A percentile compares a stretch with the other conserved stretches of the same genome.
Evolutionary conservation across 768 basidiomycete species (phyloP).

Genomic region (Calocera cornea): DNA sequence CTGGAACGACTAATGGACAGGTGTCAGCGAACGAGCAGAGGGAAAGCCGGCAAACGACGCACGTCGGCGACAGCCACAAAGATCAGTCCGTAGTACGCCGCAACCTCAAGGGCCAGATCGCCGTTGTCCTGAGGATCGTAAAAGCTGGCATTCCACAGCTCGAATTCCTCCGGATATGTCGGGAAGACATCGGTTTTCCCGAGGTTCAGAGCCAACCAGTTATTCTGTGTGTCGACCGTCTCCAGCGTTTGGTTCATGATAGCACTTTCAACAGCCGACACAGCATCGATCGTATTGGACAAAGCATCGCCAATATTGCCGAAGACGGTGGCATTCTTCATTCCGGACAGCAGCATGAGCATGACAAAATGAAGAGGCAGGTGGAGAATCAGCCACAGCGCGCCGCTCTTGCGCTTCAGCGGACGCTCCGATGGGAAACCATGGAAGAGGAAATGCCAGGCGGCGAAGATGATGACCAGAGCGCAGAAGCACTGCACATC

Average conservation of each 20-base stretch:
- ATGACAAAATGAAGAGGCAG: neutral
- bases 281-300: neutral
- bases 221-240: neutral
- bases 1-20: neutral
- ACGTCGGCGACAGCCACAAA: neutral
- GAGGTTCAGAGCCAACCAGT: neutral
- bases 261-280: neutral
- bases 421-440: neutral
- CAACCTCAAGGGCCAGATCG: neutral
- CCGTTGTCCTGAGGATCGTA: neutral
- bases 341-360: neutral
- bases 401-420: neutral
- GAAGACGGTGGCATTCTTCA: neutral
- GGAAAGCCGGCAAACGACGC: neutral
- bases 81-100: neutral
- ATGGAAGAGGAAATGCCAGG: constrained; percentile 3
- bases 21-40: neutral
- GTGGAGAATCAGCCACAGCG: neutral
- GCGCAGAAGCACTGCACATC: constrained; percentile 1
- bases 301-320: neutral
- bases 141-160: neutral
- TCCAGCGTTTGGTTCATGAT: neutral
- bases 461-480: neutral
- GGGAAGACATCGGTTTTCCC: neutral
- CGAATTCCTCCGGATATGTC: neutral